Evolutionary conservation across 495 filamentous ascomycete genomes (phyloP).

Genomic region (Neurospora sp.): DNA sequence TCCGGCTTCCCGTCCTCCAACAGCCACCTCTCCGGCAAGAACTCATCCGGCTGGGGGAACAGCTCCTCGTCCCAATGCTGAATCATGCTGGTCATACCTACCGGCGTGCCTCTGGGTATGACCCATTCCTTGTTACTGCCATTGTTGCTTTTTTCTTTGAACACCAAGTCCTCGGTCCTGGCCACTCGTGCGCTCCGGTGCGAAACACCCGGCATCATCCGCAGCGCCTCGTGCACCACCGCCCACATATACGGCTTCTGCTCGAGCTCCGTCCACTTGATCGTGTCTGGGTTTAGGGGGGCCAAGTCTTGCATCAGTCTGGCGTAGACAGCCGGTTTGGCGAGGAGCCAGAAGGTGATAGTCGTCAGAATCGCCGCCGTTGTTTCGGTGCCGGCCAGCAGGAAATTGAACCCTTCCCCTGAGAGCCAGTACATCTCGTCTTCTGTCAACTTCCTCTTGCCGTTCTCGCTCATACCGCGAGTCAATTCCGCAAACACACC

Average conservation of each 20-base stretch:
- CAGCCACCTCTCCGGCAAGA: conserved; percentile 43
- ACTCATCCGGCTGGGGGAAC: conserved; percentile 40
- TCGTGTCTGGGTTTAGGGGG: conserved; percentile 8
- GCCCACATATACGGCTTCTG: conserved; percentile 39
- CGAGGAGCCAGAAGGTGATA: conserved; percentile 24
- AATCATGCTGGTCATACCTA: conserved; percentile 39
- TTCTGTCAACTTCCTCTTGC: conserved; percentile 4
- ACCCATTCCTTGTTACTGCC: conserved; percentile 22
- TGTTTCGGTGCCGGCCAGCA: conserved; percentile 23
- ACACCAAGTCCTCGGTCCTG: conserved; percentile 22
- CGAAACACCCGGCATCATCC: conserved; percentile 31
- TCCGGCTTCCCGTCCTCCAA: conserved; percentile 8
- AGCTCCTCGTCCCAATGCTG: conserved; percentile 36
- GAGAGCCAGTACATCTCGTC: conserved; percentile 20
- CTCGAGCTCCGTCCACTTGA: conserved; percentile 21
- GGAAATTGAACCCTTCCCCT: conserved; percentile 20
- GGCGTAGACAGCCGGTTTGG: conserved; percentile 12
- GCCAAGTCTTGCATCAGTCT: conserved; percentile 22
- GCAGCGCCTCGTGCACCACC: conserved; percentile 31
- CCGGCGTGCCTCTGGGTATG: conserved; percentile 25
- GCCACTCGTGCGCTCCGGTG: conserved; percentile 19
- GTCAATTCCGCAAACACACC: not conserved
- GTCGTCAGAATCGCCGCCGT: conserved; percentile 20
- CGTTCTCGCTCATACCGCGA: too few species aligned
- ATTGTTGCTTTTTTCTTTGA: conserved; percentile 17